phyloP scores from a whole-genome alignment of 2,329 filamentous ascomycete genomes.

The Beauveria sp. region DNA sequence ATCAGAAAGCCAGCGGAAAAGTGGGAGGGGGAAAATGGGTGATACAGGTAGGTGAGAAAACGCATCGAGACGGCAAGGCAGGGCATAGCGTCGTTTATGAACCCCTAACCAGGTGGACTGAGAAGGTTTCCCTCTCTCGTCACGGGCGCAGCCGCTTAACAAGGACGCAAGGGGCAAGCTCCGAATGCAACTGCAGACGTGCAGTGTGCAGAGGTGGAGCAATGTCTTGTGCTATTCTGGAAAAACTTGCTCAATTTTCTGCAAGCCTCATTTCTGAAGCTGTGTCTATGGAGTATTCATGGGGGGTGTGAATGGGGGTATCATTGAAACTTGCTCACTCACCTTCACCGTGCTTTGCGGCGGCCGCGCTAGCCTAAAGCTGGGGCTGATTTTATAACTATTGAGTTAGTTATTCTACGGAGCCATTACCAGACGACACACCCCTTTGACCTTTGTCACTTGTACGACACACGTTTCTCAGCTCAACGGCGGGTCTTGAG shows the following conservation, averaged over 20 bases:
- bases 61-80: background rate
- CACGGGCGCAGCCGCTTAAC: background rate
- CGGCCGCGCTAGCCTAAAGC: background rate
- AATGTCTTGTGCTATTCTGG: background rate
- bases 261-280: conserved; percentile 3
- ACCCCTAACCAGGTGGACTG: background rate
- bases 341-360: background rate
- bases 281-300: background rate
- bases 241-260: conserved; percentile 11
- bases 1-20: background rate
- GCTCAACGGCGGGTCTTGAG: background rate
- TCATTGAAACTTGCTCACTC: conserved; percentile 8
- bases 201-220: background rate
- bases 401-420: too few relatives aligned
- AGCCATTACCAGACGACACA: background rate
- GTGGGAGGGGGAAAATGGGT: too few relatives aligned
- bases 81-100: background rate
- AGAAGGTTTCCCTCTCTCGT: background rate
- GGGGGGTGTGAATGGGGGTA: background rate
- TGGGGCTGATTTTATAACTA: background rate
- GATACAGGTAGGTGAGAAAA: too few relatives aligned
- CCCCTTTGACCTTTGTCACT: background rate
- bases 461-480: background rate
- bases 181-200: background rate
- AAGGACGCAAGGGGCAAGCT: too few relatives aligned